Evolutionary conservation across 805 yeast genomes (phyloP).

Genomic region (Yamadazyma insecticola): DNA sequence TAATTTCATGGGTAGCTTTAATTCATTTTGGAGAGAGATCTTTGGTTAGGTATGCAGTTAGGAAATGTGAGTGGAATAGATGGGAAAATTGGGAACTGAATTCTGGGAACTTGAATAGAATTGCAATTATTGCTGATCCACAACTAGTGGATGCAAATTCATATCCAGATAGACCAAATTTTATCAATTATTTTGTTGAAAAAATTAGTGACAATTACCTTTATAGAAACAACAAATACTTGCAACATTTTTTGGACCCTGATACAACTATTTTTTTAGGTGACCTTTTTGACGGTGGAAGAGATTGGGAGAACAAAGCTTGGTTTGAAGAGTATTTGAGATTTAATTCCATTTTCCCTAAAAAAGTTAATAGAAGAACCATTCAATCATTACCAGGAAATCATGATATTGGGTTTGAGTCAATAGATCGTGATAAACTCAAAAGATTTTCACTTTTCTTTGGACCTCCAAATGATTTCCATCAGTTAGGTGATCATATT

Average conservation of each 20-base stretch:
- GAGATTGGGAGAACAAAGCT: slow-evolving; percentile 65
- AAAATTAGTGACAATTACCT: slow-evolving; percentile 73
- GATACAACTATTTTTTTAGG: slow-evolving; percentile 79
- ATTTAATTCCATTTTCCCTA: slow-evolving; percentile 63
- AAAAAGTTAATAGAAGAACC: slow-evolving; percentile 38
- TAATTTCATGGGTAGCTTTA: slow-evolving; percentile 19
- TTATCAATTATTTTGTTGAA: slow-evolving; percentile 52
- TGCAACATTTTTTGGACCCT: slow-evolving; percentile 61
- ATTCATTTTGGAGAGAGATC: slow-evolving; percentile 30
- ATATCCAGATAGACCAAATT: slow-evolving; percentile 64
- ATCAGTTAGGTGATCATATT: slow-evolving; percentile 67
- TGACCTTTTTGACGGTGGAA: slow-evolving; percentile 91
- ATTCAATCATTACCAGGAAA: slow-evolving; percentile 69
- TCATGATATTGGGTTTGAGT: slow-evolving; percentile 94
- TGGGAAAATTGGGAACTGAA: slow-evolving; percentile 65
- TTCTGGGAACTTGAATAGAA: slow-evolving; percentile 36
- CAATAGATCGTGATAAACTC: slow-evolving; percentile 52
- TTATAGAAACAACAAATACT: slow-evolving; percentile 62
- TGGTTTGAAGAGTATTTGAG: slow-evolving; percentile 73
- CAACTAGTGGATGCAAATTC: slow-evolving; percentile 88
- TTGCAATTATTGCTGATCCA: slow-evolving; percentile 81
- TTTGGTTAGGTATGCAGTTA: slow-evolving; percentile 19
- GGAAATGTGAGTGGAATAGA: slow-evolving; percentile 47
- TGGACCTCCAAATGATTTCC: slow-evolving; percentile 60
- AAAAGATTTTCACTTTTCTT: slow-evolving; percentile 66